Evolutionary conservation across 148 eudicot species (phyloP), one percentile per base, ranked within the genome.

Genomic region (Persicaria tinctoria): DNA sequence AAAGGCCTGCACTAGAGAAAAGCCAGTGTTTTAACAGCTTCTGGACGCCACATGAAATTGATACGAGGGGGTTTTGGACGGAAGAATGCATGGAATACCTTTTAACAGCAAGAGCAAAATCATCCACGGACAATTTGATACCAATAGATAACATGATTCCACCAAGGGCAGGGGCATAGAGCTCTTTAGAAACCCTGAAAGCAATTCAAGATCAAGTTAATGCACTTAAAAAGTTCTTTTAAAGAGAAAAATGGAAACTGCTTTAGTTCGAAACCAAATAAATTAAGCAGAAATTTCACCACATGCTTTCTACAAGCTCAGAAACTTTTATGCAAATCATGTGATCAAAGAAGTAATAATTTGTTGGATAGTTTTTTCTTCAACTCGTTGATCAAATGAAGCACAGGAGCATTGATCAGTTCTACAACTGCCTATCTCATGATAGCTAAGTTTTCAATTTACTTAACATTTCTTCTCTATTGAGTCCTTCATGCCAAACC

Each of bases 131-230:
- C 44, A 95, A 82, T 79, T 77, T 88, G 73, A 95, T 92, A 13
- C 99, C 99, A 74, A 95, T 95, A 0, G 99, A 95, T 75, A 95
- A 79, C 97, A 95, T 95, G 78, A 95, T 95, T 48, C 97, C 97
- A 82, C 99, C 99, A 68, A 95, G 97, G 72, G 96, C 97, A 75
- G 97, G 99, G 78, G 99, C 97, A 71, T 95, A 95, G 76, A 92
- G 68, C 73, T 92, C 97, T 82, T 86, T 88, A 59, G 99, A 90
- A 56, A 95, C 97, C 99, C 99, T 92, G 89, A 45, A 53, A 38
- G 17, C 46, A 46, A 16, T 74, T 57, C 47, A 8, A 38, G 18
- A 14, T 55, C 8, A 62, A 49, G 14, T 32, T 27, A 14, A 57
- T 60, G 20, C 17, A 47, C 49, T 44, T 44, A 32, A 50, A 11